A percentile compares a stretch with the other conserved stretches of the same genome.
Conservation (phyloP, 1,139 yeast species). For the Scheffersomyces titani region DNA sequence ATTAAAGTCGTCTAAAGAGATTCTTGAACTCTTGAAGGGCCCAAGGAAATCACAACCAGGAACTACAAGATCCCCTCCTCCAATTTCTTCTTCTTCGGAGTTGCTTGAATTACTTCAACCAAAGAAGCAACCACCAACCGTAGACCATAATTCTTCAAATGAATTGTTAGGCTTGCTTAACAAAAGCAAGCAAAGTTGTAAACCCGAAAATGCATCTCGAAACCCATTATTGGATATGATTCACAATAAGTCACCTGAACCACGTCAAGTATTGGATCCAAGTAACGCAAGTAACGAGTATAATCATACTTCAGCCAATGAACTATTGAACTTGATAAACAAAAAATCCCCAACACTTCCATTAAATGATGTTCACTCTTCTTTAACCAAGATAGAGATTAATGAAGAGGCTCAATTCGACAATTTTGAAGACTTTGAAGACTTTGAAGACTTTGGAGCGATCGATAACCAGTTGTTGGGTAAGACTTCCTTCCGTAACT, state of each 20-base stretch:
- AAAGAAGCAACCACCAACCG: conserved; percentile 3
- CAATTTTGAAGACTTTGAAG: conserved; percentile 39
- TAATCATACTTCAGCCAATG: conserved; percentile 3
- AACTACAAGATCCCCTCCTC: conserved; percentile 9
- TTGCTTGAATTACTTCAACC: conserved; percentile 24
- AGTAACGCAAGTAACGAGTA: background rate
- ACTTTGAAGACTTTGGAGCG: conserved; percentile 31
- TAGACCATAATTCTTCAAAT: conserved; percentile 8
- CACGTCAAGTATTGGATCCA: background rate
- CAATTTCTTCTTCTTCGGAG: conserved; percentile 13
- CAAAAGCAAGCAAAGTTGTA: conserved; percentile 8
- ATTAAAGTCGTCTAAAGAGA: conserved; percentile 12
- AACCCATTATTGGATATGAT: conserved; percentile 1
- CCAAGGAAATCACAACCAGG: conserved; percentile 3
- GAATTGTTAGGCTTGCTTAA: conserved; percentile 26
- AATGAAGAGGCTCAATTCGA: conserved; percentile 12
- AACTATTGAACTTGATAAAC: conserved; percentile 2
- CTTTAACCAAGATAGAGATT: background rate
- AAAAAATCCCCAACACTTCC: background rate
- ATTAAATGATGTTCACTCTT: background rate
- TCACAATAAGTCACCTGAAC: background rate
- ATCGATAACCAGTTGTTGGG: conserved; percentile 19
- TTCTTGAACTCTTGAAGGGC: conserved; percentile 18
- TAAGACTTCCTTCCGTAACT: conserved; percentile 18
- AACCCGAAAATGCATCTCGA: conserved; percentile 6